Conservation (phyloP, 495 filamentous ascomycete genomes). For the Trichoderma gamsii region DNA sequence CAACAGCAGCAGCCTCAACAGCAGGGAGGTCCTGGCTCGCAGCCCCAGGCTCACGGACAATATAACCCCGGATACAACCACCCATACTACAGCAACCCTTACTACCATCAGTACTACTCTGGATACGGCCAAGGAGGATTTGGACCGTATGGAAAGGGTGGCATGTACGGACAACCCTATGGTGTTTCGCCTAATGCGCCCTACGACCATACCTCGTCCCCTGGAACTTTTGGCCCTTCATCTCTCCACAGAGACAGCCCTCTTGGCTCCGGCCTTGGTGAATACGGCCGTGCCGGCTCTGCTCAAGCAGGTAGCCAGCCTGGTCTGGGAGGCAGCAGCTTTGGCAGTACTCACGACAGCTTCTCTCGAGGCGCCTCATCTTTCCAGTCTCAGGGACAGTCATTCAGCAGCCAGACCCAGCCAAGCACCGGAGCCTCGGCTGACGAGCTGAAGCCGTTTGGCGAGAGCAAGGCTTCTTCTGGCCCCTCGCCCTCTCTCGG, state of each 20-base stretch:
- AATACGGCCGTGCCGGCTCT: constrained; percentile 72
- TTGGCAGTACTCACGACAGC: constrained; percentile 64
- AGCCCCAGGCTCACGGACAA: constrained; percentile 48
- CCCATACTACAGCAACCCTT: constrained; percentile 70
- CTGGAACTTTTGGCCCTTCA: constrained; percentile 69
- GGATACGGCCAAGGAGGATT: constrained; percentile 62
- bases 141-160: constrained; percentile 67
- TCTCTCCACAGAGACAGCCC: constrained; percentile 60
- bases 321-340: constrained; percentile 60
- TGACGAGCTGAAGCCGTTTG: constrained; percentile 72
- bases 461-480: constrained; percentile 57
- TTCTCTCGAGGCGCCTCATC: constrained; percentile 64
- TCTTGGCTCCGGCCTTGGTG: constrained; percentile 49
- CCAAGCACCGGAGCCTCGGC: constrained; percentile 34
- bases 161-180: constrained; percentile 79
- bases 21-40: constrained; percentile 29
- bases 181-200: constrained; percentile 62
- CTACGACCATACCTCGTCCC: constrained; percentile 74
- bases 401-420: constrained; percentile 58
- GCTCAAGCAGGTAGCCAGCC: constrained; percentile 64
- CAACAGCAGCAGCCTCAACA: constrained; percentile 49
- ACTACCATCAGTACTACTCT: constrained; percentile 73
- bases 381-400: constrained; percentile 58
- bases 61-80: constrained; percentile 60
- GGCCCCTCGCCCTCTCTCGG: constrained; percentile 82